These are phyloP conservation scores for Calocybe indica DNA, from an alignment of 768 basidiomycete species.

Conservation along the genomic window DNA sequence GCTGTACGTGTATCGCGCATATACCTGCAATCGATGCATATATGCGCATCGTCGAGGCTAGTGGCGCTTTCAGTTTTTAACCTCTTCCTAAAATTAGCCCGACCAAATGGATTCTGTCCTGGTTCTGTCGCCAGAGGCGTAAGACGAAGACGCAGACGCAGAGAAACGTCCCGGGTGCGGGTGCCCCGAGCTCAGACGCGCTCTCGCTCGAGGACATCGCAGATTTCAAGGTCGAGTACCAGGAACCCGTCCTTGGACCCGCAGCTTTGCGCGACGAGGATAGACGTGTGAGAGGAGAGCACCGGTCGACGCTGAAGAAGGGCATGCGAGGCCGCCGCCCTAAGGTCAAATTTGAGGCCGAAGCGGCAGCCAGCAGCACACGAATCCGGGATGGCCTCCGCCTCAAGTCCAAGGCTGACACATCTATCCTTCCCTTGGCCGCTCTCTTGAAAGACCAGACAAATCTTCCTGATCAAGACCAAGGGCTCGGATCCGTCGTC, in stretches of 20 bases:
- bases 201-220: neutral
- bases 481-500: too few relatives aligned
- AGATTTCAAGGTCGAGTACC: slow-evolving; percentile 11
- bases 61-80: neutral
- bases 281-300: slow-evolving; percentile 7
- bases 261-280: neutral
- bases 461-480: too few relatives aligned
- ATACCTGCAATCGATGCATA: neutral
- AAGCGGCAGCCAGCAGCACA: too few relatives aligned
- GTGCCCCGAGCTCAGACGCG: neutral
- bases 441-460: too few relatives aligned
- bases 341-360: neutral
- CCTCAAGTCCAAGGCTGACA: too few relatives aligned
- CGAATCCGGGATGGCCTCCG: too few relatives aligned
- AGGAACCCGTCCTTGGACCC: slow-evolving; percentile 2
- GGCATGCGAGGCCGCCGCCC: slow-evolving; percentile 8
- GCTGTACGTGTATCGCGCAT: slow-evolving; percentile 5
- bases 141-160: neutral
- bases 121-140: slow-evolving; percentile 6
- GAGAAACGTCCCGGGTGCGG: neutral
- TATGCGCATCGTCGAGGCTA: neutral
- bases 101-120: slow-evolving; percentile 6
- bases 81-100: neutral
- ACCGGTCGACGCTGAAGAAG: neutral
- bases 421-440: too few relatives aligned